Conservation (phyloP, 306 rosid species). For the Rubus parviflorus region DNA sequence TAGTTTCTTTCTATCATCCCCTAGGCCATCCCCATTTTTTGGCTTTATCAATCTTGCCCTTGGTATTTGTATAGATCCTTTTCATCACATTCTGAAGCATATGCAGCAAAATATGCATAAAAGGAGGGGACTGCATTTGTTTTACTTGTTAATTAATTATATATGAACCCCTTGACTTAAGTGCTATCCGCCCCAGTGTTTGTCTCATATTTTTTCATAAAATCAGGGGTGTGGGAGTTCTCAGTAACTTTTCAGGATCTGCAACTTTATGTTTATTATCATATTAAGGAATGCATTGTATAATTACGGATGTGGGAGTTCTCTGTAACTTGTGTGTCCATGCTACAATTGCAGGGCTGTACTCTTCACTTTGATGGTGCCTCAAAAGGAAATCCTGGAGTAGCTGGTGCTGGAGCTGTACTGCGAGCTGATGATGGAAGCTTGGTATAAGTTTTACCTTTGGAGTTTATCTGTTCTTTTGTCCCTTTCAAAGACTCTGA, state of each 20-base stretch:
- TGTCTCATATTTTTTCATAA: neutral
- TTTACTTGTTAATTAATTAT: neutral
- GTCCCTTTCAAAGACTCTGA: constrained; percentile 25
- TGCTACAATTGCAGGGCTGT: constrained; percentile 54
- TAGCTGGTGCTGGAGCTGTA: constrained; percentile 91
- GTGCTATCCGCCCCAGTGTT: neutral
- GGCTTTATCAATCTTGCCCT: neutral
- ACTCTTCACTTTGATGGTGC: constrained; percentile 82
- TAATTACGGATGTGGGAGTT: no score
- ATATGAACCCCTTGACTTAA: neutral
- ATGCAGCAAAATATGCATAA: neutral
- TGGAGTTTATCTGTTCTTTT: constrained; percentile 10
- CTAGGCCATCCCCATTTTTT: neutral
- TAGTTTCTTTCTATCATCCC: neutral
- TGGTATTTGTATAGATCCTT: neutral
- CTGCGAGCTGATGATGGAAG: constrained; percentile 72
- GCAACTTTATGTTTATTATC: neutral
- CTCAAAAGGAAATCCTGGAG: constrained; percentile 91
- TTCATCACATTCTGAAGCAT: constrained; percentile 1
- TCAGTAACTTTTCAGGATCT: neutral
- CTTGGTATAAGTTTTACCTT: constrained; percentile 53
- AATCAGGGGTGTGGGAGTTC: neutral
- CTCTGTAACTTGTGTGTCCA: neutral
- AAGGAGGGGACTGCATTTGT: neutral
- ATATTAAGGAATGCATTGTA: neutral